Percentiles rank a stretch among this genome's conserved stretches.
These are phyloP conservation scores for Neurospora sp. DNA, from an alignment of 495 filamentous ascomycete genomes.

Conservation along the genomic window DNA sequence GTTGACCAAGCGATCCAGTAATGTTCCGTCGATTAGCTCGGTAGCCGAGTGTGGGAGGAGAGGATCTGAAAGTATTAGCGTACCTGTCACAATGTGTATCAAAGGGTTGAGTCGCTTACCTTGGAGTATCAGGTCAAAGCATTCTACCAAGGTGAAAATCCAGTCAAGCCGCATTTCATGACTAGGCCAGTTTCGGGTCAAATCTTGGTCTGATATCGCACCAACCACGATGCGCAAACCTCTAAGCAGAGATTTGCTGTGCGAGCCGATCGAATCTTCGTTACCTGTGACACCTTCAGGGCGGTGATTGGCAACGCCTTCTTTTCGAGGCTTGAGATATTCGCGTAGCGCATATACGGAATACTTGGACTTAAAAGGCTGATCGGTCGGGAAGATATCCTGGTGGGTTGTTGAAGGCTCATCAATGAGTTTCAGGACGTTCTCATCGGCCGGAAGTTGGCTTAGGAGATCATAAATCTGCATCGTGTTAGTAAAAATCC, in stretches of 20 bases:
- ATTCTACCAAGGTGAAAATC: slow-evolving; percentile 31
- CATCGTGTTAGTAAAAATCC: slow-evolving; percentile 13
- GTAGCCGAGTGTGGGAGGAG: slow-evolving; percentile 11
- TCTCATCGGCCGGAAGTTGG: slow-evolving; percentile 60
- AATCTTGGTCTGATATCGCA: slow-evolving; percentile 33
- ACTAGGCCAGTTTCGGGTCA: slow-evolving; percentile 28
- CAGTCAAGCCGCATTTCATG: slow-evolving; percentile 30
- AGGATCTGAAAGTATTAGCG: slow-evolving; percentile 5
- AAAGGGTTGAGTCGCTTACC: slow-evolving; percentile 19
- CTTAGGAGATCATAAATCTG: slow-evolving; percentile 67
- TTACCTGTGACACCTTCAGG: not conserved
- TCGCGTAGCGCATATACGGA: slow-evolving; percentile 53
- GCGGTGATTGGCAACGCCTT: not conserved
- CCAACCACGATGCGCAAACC: slow-evolving; percentile 36
- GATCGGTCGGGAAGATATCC: slow-evolving; percentile 55
- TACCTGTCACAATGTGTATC: not conserved
- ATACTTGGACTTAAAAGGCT: slow-evolving; percentile 68
- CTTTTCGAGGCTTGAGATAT: slow-evolving; percentile 21
- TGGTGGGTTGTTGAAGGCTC: slow-evolving; percentile 40
- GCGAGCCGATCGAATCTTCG: slow-evolving; percentile 9
- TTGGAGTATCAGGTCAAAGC: slow-evolving; percentile 31
- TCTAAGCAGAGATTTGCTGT: slow-evolving; percentile 21
- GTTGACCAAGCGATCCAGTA: slow-evolving; percentile 28
- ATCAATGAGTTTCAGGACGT: slow-evolving; percentile 48
- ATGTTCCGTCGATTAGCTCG: slow-evolving; percentile 18